phyloP scores from a whole-genome alignment of 1,284 basidiomycete genomes.

The Phenoliferia sp. region DNA sequence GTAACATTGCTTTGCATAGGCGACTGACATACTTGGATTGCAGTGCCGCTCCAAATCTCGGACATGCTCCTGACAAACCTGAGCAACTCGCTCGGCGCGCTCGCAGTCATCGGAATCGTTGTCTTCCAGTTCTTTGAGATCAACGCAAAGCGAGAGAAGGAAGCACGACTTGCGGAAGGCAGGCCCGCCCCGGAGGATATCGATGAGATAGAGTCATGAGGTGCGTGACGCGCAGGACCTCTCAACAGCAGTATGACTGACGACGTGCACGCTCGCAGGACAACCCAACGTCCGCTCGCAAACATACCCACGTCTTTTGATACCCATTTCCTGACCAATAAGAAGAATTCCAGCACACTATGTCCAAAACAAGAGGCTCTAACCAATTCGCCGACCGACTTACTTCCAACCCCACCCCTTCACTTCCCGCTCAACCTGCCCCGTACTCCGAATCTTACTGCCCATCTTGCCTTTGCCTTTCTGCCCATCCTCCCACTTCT shows the following conservation, averaged over 20 bases:
- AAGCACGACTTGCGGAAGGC: neutral
- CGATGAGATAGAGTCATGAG: neutral
- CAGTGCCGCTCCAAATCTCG: slow-evolving; percentile 9
- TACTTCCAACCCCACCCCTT: slow-evolving; percentile 12
- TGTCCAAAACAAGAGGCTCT: neutral
- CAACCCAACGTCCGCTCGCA: neutral
- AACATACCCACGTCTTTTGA: neutral
- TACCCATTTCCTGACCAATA: neutral
- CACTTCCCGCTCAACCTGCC: slow-evolving; percentile 8
- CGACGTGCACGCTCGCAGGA: neutral
- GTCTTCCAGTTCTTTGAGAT: slow-evolving; percentile 81
- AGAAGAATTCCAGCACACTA: no score
- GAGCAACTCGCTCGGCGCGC: slow-evolving; percentile 70
- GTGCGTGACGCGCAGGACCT: neutral
- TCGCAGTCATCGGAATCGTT: slow-evolving; percentile 75
- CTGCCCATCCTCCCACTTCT: slow-evolving; percentile 22
- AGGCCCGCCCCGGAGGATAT: neutral
- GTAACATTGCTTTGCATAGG: no score
- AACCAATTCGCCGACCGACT: neutral
- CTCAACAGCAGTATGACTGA: neutral
- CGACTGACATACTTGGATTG: no score
- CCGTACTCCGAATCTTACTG: slow-evolving; percentile 10
- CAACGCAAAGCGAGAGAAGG: slow-evolving; percentile 48
- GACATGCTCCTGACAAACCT: slow-evolving; percentile 72
- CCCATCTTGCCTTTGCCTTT: slow-evolving; percentile 11